Evolutionary conservation across 192 early-diverging fungal genomes (phyloP).

Genomic region (Obelidium mucronatum): DNA sequence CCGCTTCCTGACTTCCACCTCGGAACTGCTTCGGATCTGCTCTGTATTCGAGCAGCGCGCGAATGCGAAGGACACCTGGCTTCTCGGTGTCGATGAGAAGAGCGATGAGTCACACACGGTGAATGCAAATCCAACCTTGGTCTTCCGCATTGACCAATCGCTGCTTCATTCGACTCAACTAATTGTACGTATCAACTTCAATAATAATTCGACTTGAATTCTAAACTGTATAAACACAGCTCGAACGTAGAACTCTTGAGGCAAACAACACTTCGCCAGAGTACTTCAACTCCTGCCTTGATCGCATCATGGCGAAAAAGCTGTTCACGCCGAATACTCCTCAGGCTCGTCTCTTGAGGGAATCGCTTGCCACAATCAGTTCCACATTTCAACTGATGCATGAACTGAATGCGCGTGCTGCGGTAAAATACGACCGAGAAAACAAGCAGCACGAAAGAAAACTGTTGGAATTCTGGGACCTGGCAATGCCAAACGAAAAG

Average conservation of each 20-base stretch:
- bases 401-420: slow-evolving; percentile 63
- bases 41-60: background rate
- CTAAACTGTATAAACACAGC: slow-evolving; percentile 12
- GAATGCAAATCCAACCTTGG: background rate
- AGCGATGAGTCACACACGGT: background rate
- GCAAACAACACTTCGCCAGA: background rate
- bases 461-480: slow-evolving; percentile 58
- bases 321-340: slow-evolving; percentile 59
- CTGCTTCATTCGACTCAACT: slow-evolving; percentile 21
- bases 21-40: slow-evolving; percentile 13
- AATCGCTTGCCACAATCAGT: slow-evolving; percentile 57
- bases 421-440: slow-evolving; percentile 66
- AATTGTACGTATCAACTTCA: slow-evolving; percentile 8
- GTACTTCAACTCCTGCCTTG: slow-evolving; percentile 51
- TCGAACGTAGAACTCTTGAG: slow-evolving; percentile 44
- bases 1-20: background rate
- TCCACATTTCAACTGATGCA: slow-evolving; percentile 61
- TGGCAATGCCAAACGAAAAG: slow-evolving; percentile 11
- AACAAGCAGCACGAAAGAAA: slow-evolving; percentile 67
- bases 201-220: background rate
- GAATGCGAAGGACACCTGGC: background rate
- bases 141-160: background rate
- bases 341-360: slow-evolving; percentile 60
- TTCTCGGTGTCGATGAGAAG: background rate
- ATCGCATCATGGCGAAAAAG: slow-evolving; percentile 63